These are phyloP conservation scores for Bidens hawaiensis DNA, from an alignment of 140 eudicot species.

Conservation along the genomic window DNA sequence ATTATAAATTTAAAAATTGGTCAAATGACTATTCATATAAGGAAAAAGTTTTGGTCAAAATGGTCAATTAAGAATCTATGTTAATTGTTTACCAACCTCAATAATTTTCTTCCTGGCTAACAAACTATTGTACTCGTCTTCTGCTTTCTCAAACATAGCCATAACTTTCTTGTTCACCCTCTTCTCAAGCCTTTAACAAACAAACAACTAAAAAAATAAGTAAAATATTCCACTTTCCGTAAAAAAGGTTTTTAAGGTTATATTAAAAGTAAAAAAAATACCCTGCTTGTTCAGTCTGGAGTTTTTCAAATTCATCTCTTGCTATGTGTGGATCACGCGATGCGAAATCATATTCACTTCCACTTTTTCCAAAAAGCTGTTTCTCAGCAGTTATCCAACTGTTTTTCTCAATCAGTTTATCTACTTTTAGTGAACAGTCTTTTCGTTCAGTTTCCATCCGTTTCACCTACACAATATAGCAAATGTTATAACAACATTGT, in stretches of 20 bases:
- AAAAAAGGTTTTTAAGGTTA: no score
- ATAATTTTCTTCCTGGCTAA: constrained; percentile 87
- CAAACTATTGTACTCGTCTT: constrained; percentile 93
- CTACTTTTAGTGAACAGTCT: constrained; percentile 76
- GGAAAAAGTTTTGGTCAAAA: no score
- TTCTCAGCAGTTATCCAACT: constrained; percentile 91
- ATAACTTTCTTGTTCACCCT: constrained; percentile 97
- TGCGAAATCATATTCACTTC: constrained; percentile 87
- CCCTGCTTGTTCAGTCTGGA: constrained; percentile 94
- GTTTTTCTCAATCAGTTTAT: constrained; percentile 76
- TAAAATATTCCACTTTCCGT: not conserved
- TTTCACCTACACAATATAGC: constrained; percentile 55
- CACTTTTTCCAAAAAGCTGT: constrained; percentile 93
- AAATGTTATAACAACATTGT: not conserved
- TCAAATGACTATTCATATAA: no score
- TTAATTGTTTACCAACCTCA: constrained; percentile 72
- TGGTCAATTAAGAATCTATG: not conserved
- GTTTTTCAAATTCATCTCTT: constrained; percentile 53
- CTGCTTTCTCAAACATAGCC: constrained; percentile 99
- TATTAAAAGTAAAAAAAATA: constrained; percentile 4
- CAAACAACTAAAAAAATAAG: not conserved
- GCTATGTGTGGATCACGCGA: constrained; percentile 78
- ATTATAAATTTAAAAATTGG: no score
- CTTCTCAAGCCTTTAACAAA: constrained; percentile 78
- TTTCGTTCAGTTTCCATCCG: constrained; percentile 93